Evolutionary conservation across 2,329 filamentous ascomycete species (phyloP), one percentile per base, ranked within the genome.

Genomic region (Huntiella bhutanensis): DNA sequence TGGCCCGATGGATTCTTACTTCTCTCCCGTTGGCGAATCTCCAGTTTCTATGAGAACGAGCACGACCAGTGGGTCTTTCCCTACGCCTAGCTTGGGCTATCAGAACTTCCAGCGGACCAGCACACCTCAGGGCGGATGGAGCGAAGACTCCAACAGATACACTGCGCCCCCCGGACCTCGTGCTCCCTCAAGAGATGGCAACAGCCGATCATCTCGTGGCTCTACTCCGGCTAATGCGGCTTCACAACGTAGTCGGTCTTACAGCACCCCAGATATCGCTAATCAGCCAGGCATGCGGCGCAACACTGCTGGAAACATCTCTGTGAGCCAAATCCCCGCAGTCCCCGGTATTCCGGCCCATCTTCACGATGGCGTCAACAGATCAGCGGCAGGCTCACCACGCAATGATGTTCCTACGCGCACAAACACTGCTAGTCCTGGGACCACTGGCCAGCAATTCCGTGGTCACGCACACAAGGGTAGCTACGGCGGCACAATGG

Each of bases 241-340:
- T 74, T 82, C 84, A 58, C 77, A 80, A 57, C 73, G 86, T 53
- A 80, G 83, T 63, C 75, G 91, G 52, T 94, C 87, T 34, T 92
- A 92, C 56, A 96, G 88, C 64, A 95, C 87, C 52, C 88, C 91
- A 5, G 87, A 96, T 59, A 94, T 94, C 54, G 47, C 47, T 13
- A 84, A 92, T 53, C 78, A 73, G 45, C 73, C 77, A 45, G 70
- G 72, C 52, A 67, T 69, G 57, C 69, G 76, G 52, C 67, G 75
- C 57, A 60, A 52, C 34, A 52, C 51, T 12, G 51, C 51, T 12
- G 66, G 45, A 65, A 69, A 52, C 72, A 73, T 60, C 68, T 61
- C 58, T 70, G 65, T 59, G 67, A 66, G 59, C 54, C 59, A 64
- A 50, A 71, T 85, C 4, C 82, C 82, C 4, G 75, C 74, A 8